Evolutionary conservation across 805 yeast genomes (phyloP).

Genomic region (Candida golubevii): DNA sequence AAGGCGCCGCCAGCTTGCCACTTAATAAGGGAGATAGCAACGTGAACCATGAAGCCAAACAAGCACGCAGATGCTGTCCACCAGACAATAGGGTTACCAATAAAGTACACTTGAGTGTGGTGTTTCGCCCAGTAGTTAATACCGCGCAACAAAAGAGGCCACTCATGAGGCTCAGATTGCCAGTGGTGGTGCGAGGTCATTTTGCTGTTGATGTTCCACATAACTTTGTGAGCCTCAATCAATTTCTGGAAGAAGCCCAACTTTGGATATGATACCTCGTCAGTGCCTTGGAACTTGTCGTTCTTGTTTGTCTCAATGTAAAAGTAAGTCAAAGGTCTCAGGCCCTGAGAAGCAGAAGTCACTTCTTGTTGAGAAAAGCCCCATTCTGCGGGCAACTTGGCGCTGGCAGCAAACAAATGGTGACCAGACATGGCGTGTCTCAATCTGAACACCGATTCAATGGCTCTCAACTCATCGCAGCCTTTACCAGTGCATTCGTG

Average conservation of each 20-base stretch:
- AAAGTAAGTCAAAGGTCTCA: conserved; percentile 59
- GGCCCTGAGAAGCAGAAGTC: conserved; percentile 71
- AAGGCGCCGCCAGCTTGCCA: conserved; percentile 56
- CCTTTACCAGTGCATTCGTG: conserved; percentile 47
- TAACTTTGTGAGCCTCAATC: conserved; percentile 59
- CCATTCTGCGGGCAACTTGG: conserved; percentile 74
- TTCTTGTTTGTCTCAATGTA: conserved; percentile 68
- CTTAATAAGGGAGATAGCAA: conserved; percentile 44
- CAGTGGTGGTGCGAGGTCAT: conserved; percentile 65
- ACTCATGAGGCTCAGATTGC: conserved; percentile 66
- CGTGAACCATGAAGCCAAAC: conserved; percentile 46
- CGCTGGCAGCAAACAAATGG: conserved; percentile 70
- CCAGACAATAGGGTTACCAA: conserved; percentile 82
- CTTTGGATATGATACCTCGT: conserved; percentile 43
- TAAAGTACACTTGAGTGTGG: conserved; percentile 57
- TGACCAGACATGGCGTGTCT: conserved; percentile 79
- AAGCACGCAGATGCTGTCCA: conserved; percentile 61
- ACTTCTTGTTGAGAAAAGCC: conserved; percentile 84
- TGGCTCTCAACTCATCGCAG: conserved; percentile 53
- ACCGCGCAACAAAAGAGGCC: conserved; percentile 77
- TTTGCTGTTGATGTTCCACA: conserved; percentile 76
- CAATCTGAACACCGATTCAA: conserved; percentile 67
- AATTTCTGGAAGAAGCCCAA: conserved; percentile 57
- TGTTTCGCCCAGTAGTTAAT: conserved; percentile 73
- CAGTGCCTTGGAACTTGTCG: conserved; percentile 33